Conservation (phyloP, 2,329 filamentous ascomycete genomes). For the Claviceps purpurea region DNA sequence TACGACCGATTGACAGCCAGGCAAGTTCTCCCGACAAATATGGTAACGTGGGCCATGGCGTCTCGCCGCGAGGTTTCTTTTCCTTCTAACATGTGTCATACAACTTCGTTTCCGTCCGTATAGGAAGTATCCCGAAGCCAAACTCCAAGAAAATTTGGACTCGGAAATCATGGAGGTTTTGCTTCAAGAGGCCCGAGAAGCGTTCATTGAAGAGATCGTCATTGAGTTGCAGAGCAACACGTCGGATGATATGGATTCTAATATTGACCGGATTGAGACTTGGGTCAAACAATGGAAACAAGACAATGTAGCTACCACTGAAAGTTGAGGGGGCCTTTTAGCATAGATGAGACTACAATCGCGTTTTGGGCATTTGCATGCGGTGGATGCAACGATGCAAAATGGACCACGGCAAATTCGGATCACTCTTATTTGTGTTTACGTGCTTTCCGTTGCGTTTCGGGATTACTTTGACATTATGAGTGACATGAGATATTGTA, state of each 20-base stretch:
- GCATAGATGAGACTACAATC: no score
- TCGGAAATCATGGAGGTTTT: constrained; percentile 96
- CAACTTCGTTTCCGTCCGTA: background rate
- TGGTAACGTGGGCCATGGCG: background rate
- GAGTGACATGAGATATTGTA: no score
- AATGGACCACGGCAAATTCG: no score
- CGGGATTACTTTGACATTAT: no score
- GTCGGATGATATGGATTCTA: constrained; percentile 74
- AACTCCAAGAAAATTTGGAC: constrained; percentile 92
- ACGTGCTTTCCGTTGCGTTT: no score
- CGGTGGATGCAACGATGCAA: no score
- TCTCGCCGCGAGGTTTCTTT: no score
- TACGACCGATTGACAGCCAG: constrained; percentile 73
- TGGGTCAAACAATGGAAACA: constrained; percentile 75
- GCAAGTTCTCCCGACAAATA: constrained; percentile 24
- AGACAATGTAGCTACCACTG: constrained; percentile 2
- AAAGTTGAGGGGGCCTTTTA: background rate
- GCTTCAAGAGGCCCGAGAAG: constrained; percentile 75
- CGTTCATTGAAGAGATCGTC: constrained; percentile 76
- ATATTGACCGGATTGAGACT: constrained; percentile 67
- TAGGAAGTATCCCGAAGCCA: constrained; percentile 70
- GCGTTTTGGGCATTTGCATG: no score
- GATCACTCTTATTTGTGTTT: no score
- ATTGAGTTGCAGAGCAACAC: constrained; percentile 77
- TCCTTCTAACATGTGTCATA: background rate